Evolutionary conservation across 169 alveolate genomes (phyloP).

Genomic region (Cryptosporidium tyzzeri): DNA sequence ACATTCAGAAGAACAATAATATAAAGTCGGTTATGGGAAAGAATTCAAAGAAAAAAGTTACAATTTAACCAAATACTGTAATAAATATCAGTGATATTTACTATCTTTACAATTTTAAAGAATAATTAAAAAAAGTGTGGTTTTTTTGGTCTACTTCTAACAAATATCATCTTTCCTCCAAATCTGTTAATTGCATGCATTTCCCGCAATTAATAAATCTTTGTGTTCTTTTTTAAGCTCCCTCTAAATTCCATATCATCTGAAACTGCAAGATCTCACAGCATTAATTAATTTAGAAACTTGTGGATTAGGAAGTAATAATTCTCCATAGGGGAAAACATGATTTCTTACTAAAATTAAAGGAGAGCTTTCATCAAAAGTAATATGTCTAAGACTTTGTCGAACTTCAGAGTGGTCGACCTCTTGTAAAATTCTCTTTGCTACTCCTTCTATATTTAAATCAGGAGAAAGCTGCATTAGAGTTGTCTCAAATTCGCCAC

Average conservation of each 20-base stretch:
- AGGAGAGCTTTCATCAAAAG: slow-evolving; percentile 42
- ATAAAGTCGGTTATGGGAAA: too few species aligned
- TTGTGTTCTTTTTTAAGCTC: not conserved
- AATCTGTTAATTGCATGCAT: not conserved
- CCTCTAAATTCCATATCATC: not conserved
- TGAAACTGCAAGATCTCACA: slow-evolving; percentile 16
- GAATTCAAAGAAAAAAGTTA: too few species aligned
- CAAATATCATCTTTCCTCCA: not conserved
- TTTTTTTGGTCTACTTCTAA: not conserved
- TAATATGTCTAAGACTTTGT: slow-evolving; percentile 46
- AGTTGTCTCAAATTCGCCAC: slow-evolving; percentile 50
- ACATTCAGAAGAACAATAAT: not conserved
- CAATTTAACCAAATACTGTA: not conserved
- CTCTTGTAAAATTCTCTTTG: slow-evolving; percentile 34
- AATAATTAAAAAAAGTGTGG: too few species aligned
- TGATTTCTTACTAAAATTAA: slow-evolving; percentile 35
- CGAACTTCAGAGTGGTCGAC: slow-evolving; percentile 73
- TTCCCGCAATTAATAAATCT: not conserved
- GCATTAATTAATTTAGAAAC: slow-evolving; percentile 35
- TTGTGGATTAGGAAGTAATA: slow-evolving; percentile 55
- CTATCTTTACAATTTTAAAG: not conserved
- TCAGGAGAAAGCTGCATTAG: slow-evolving; percentile 58
- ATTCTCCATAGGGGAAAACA: slow-evolving; percentile 53
- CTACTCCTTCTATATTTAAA: slow-evolving; percentile 20
- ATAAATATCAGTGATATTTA: not conserved